Evolutionary conservation across 192 early-diverging fungal genomes (phyloP).

Genomic region (Backusella psychrophila): DNA sequence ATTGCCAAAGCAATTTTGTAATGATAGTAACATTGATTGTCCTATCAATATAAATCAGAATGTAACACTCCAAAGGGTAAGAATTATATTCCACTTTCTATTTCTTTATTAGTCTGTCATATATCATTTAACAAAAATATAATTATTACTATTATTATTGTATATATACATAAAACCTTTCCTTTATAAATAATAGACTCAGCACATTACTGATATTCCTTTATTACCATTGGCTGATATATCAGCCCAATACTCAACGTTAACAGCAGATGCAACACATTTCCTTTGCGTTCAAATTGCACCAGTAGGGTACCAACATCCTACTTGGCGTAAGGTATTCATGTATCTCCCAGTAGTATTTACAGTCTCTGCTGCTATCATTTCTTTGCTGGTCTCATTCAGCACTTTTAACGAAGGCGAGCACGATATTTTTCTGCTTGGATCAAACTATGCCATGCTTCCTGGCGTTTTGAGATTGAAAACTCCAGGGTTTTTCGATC

Average conservation of each 20-base stretch:
- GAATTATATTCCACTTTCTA: neutral
- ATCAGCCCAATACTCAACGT: conserved; percentile 7
- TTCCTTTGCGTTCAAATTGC: conserved; percentile 24
- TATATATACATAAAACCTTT: neutral
- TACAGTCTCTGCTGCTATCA: conserved; percentile 19
- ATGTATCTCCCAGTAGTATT: conserved; percentile 19
- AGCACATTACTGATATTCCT: conserved; percentile 2
- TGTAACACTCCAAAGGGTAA: conserved; percentile 9
- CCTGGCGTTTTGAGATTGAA: conserved; percentile 38
- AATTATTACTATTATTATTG: neutral
- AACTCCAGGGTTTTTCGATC: conserved; percentile 51
- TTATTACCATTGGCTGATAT: conserved; percentile 31
- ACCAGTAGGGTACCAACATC: conserved; percentile 33
- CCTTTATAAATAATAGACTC: neutral
- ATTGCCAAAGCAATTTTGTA: neutral
- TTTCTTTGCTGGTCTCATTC: conserved; percentile 22
- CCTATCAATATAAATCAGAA: neutral
- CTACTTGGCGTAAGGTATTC: conserved; percentile 28
- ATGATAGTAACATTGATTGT: neutral
- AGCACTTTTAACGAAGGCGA: neutral
- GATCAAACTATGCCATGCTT: conserved; percentile 32
- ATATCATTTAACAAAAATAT: neutral
- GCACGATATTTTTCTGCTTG: conserved; percentile 26
- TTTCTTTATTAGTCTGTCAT: neutral
- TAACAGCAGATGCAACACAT: neutral